These are phyloP conservation scores for Naganishia liquefaciens DNA, from an alignment of 1,284 basidiomycete species.

Conservation along the genomic window DNA sequence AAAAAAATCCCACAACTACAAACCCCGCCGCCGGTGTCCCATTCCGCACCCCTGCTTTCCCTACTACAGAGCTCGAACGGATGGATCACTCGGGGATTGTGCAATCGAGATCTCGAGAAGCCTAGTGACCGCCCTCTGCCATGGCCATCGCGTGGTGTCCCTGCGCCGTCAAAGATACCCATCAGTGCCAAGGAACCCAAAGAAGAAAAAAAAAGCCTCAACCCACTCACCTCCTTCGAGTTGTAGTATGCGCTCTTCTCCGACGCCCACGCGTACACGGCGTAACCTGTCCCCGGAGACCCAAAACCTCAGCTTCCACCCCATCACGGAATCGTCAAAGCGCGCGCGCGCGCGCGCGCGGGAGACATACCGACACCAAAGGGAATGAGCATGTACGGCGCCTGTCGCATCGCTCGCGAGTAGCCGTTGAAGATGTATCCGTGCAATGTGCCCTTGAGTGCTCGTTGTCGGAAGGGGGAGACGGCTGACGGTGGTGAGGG, in stretches of 20 bases:
- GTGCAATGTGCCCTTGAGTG: conserved; percentile 69
- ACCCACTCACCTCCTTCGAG: conserved; percentile 43
- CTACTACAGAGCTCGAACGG: too few relatives aligned
- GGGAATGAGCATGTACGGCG: conserved; percentile 78
- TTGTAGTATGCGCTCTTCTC: conserved; percentile 57
- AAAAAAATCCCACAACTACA: too few relatives aligned
- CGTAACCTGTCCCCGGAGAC: conserved; percentile 65
- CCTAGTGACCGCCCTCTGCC: conserved; percentile 39
- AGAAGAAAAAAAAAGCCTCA: too few relatives aligned
- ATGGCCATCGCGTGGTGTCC: conserved; percentile 49
- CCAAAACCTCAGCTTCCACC: not conserved
- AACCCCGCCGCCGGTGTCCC: too few relatives aligned
- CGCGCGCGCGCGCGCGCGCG: not conserved
- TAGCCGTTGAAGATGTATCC: conserved; percentile 86
- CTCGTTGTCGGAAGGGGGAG: conserved; percentile 76
- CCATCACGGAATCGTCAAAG: not conserved
- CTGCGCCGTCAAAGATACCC: conserved; percentile 33
- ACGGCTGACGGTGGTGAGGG: conserved; percentile 60
- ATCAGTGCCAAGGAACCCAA: too few relatives aligned
- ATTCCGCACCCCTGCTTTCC: too few relatives aligned
- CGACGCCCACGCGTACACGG: conserved; percentile 79
- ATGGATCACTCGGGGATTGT: too few relatives aligned
- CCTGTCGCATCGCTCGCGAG: conserved; percentile 70
- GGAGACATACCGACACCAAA: conserved; percentile 69
- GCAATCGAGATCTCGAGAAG: conserved; percentile 17